These are phyloP conservation scores for Ampelocalamus luodianensis DNA, from an alignment of 176 grass and related monocot species.

Conservation along the genomic window DNA sequence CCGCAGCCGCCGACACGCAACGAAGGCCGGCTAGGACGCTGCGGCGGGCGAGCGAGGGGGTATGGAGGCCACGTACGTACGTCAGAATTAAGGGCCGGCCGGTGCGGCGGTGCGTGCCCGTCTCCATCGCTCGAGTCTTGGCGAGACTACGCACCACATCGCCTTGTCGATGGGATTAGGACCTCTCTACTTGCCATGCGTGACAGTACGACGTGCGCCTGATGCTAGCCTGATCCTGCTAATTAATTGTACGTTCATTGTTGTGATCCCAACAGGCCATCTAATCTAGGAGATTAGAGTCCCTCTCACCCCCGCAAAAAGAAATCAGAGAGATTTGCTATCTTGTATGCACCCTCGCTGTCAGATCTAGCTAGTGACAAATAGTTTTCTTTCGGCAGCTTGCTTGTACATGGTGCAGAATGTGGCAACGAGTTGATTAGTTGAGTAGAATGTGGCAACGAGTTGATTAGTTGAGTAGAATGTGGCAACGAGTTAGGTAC, in stretches of 20 bases:
- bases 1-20: neutral
- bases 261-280: constrained; percentile 8
- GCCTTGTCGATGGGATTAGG: constrained; percentile 22
- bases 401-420: constrained; percentile 17
- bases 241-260: neutral
- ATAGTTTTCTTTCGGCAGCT: neutral
- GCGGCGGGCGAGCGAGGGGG: neutral
- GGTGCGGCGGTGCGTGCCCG: neutral
- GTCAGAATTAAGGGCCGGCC: neutral
- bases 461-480: constrained; percentile 10
- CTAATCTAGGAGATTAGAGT: constrained; percentile 2
- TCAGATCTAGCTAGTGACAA: neutral
- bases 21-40: neutral
- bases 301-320: neutral
- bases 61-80: constrained; percentile 28
- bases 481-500: constrained; percentile 10
- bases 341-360: neutral
- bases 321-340: neutral
- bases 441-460: too few relatives aligned
- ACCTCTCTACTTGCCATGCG: neutral
- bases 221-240: neutral
- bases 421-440: constrained; percentile 11
- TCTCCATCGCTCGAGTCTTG: neutral
- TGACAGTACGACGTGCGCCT: constrained; percentile 35
- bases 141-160: constrained; percentile 30